A percentile compares a stretch with the other conserved stretches of the same genome.
Evolutionary conservation across 768 basidiomycete genomes (phyloP).

Genomic region (Kwoniella europaea): DNA sequence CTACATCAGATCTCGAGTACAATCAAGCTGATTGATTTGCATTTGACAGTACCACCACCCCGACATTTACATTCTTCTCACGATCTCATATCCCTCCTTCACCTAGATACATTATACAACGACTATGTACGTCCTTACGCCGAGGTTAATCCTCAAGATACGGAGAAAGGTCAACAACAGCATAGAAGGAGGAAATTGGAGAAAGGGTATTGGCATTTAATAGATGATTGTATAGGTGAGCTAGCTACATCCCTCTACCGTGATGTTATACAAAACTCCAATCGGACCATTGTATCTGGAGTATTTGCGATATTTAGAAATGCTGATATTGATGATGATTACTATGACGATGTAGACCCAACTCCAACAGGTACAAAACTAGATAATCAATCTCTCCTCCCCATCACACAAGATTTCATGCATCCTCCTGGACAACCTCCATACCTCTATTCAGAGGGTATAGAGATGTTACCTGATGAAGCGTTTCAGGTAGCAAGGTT

Average conservation of each 20-base stretch:
- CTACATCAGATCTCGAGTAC: neutral
- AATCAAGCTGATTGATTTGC: no score
- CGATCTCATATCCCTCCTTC: conserved; percentile 46
- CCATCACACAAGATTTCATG: conserved; percentile 28
- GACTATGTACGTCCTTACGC: conserved; percentile 47
- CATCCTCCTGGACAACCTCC: conserved; percentile 22
- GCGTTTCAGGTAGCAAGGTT: conserved; percentile 34
- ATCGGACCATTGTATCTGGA: no score
- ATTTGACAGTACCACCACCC: conserved; percentile 25
- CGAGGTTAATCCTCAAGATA: conserved; percentile 20
- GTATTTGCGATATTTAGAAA: neutral
- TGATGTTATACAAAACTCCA: no score
- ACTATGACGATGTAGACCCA: conserved; percentile 11
- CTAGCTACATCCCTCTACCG: no score
- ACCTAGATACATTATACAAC: conserved; percentile 44
- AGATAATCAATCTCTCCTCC: conserved; percentile 28
- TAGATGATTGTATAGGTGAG: conserved; percentile 51
- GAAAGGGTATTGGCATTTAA: conserved; percentile 44
- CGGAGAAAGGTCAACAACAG: neutral
- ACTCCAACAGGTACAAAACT: conserved; percentile 34
- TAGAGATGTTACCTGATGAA: conserved; percentile 28
- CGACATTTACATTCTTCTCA: conserved; percentile 42
- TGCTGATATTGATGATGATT: neutral
- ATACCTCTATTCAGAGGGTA: conserved; percentile 24
- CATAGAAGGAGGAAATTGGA: conserved; percentile 33